phyloP scores from a whole-genome alignment of 2,329 filamentous ascomycete genomes.

The Fusarium marasasianum region DNA sequence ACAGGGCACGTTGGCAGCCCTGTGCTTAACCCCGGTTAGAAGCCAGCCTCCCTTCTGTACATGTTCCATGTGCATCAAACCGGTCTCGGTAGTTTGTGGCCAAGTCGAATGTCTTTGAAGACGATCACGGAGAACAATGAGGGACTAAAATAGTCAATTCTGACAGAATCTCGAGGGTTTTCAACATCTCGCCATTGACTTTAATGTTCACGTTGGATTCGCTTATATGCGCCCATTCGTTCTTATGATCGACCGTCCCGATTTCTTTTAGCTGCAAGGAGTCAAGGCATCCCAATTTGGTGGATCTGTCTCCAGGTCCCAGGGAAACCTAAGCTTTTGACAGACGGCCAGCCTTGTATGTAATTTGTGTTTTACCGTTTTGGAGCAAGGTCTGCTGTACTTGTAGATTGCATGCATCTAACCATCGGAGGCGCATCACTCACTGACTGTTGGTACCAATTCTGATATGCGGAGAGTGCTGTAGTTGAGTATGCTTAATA shows the following conservation, averaged over 20 bases:
- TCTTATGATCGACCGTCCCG: conserved; percentile 24
- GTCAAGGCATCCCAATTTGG: conserved; percentile 19
- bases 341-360: conserved; percentile 34
- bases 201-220: not conserved
- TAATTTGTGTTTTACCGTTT: conserved; percentile 32
- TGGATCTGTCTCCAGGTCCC: conserved; percentile 34
- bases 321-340: conserved; percentile 30
- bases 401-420: conserved; percentile 35
- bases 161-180: not conserved
- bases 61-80: conserved; percentile 31
- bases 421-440: conserved; percentile 14
- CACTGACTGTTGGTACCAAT: conserved; percentile 1
- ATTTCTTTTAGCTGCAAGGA: conserved; percentile 34
- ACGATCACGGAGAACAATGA: not conserved
- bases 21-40: conserved; percentile 16
- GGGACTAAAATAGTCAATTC: not conserved
- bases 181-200: not conserved
- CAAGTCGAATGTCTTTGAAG: conserved; percentile 17
- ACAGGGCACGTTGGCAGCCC: conserved; percentile 29
- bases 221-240: conserved; percentile 16
- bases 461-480: not conserved
- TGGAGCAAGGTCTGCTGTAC: conserved; percentile 22
- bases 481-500: not conserved
- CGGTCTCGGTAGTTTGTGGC: conserved; percentile 21
- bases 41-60: conserved; percentile 24